Evolutionary conservation across 352 stramenopile genomes (phyloP), one percentile per base, ranked within the genome.

Genomic region (Phytopythium sindhum): DNA sequence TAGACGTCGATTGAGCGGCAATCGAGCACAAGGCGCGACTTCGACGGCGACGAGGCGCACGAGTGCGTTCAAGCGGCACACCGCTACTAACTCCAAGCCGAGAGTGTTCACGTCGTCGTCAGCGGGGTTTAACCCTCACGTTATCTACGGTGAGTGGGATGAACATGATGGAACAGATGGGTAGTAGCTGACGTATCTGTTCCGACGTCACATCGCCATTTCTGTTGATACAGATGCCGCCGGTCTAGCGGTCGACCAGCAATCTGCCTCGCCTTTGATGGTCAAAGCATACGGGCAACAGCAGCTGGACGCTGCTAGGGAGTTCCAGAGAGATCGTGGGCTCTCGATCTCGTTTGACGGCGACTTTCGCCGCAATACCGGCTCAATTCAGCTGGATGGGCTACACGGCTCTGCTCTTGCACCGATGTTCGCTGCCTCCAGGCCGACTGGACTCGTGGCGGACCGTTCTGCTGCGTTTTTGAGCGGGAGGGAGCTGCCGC

Each of bases 261-360:
- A 29, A 1, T 50, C 35, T 23, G 54, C 35, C 11, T 60, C 54
- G 11, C 54, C 54, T 7, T 21, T 60, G 23, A 60, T 31, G 23
- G 54, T 60, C n/a, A 60, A 60, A 47, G 9, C 54, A 23, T 50
- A 37, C 54, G 54, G 31, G 1, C 54, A 60, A 17, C 35, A 50
- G 24, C 54, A 23, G 12, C 10, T 1, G 26, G 54, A 33, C 1
- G 54, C 23, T 19, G 4, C 28, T 14, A 12, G 23, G 9, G 31
- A 12, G 21, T 50, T 23, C 4, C 54, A 35, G 15, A 11, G 54
- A 58, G 35, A 44, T 12, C 52, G 21, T 23, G 54, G 33, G 23
- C 17, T 50, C 54, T 33, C 33, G 5, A 19, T 50, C n/a, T 29
- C 35, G 35, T 19, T 60, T 5, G 54, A 60, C 10, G 14, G 24